Evolutionary conservation across 31 red algal genomes (phyloP).

Genomic region (Asparagopsis taxiformis): DNA sequence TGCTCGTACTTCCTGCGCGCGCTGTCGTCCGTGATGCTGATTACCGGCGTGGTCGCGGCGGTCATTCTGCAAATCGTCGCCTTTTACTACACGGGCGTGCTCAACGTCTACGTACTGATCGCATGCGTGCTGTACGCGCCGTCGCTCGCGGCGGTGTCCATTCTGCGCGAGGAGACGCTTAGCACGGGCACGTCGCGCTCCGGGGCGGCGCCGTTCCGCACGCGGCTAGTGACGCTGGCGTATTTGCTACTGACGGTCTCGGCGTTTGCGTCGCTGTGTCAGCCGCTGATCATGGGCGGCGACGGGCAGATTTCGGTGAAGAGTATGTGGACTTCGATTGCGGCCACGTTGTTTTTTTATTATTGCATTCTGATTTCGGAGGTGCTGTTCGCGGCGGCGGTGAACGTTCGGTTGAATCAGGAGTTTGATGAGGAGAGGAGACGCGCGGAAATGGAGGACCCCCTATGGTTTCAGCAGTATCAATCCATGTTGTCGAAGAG

Average conservation of each 20-base stretch:
- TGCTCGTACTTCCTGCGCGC: slow-evolving; percentile 29
- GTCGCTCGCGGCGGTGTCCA: slow-evolving; percentile 15
- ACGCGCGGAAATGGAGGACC: slow-evolving; percentile 19
- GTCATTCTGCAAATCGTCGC: slow-evolving; percentile 36
- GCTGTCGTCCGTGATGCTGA: slow-evolving; percentile 37
- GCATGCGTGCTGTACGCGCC: slow-evolving; percentile 39
- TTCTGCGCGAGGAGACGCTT: slow-evolving; percentile 42
- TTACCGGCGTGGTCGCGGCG: slow-evolving; percentile 22
- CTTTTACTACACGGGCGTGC: slow-evolving; percentile 50
- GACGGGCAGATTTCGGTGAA: slow-evolving; percentile 36
- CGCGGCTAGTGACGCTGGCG: slow-evolving; percentile 28
- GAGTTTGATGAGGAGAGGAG: slow-evolving; percentile 22
- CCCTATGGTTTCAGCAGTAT: slow-evolving; percentile 30
- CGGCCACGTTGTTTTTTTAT: slow-evolving; percentile 34
- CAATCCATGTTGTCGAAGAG: too few species aligned
- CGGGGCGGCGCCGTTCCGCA: slow-evolving; percentile 16
- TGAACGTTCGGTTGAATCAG: slow-evolving; percentile 18
- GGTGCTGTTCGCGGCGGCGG: slow-evolving; percentile 29
- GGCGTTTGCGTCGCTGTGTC: slow-evolving; percentile 23
- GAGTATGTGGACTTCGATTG: slow-evolving; percentile 41
- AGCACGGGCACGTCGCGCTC: slow-evolving; percentile 35
- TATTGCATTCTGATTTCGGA: slow-evolving; percentile 45
- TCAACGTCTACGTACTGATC: slow-evolving; percentile 24
- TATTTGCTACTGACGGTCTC: slow-evolving; percentile 37
- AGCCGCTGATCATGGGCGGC: slow-evolving; percentile 38